Percentiles rank a stretch among this genome's conserved stretches.
phyloP scores from a whole-genome alignment of 2,329 filamentous ascomycete species.

The Madurella mycetomatis region DNA sequence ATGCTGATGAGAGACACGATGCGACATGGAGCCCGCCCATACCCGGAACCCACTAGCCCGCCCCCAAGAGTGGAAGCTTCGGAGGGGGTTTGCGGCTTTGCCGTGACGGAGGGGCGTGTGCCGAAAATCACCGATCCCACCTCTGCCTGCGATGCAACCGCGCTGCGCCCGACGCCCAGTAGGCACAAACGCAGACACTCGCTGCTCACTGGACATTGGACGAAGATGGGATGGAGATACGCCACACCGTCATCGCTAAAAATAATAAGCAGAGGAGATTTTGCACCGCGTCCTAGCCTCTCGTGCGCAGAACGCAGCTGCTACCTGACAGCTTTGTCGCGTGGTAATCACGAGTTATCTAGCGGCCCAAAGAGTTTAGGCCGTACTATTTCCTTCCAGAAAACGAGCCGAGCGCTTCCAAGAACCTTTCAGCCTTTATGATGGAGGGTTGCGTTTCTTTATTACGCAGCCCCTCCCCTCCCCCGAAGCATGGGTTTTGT shows the following conservation, averaged over 20 bases:
- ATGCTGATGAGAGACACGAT: neutral
- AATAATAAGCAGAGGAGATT: neutral
- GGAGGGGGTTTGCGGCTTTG: too few relatives aligned
- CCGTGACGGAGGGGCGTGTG: too few relatives aligned
- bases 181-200: neutral
- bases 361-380: constrained; percentile 9
- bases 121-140: too few relatives aligned
- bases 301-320: neutral
- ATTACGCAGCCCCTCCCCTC: neutral
- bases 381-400: constrained; percentile 1
- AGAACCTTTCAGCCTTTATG: too few relatives aligned
- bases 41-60: neutral
- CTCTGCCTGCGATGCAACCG: neutral
- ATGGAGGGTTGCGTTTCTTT: neutral
- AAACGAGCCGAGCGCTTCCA: neutral
- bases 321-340: neutral
- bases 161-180: neutral
- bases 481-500: too few relatives aligned
- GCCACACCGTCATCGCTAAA: neutral
- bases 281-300: neutral
- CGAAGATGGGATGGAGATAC: neutral
- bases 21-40: neutral
- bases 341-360: neutral
- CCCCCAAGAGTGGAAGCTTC: too few relatives aligned
- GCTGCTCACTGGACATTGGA: neutral